A percentile compares a stretch with the other conserved stretches of the same genome.
Evolutionary conservation across 495 filamentous ascomycete genomes (phyloP).

Genomic region (Hypomontagnella submonticulosa): DNA sequence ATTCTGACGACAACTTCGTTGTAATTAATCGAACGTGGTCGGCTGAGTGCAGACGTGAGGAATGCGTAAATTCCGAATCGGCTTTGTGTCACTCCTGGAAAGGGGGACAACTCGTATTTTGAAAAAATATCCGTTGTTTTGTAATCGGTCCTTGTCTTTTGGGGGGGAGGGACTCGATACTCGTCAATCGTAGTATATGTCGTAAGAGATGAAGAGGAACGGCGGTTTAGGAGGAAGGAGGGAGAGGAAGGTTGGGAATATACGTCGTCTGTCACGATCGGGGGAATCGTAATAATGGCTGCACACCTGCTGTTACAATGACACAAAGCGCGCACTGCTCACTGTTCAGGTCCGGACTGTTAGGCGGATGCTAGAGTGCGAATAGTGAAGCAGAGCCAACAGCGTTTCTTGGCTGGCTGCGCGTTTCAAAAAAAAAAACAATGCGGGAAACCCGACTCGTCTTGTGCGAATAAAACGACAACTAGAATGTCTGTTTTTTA

Average conservation of each 20-base stretch:
- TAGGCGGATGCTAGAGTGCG: slow-evolving; percentile 24
- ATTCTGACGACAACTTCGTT: slow-evolving; percentile 31
- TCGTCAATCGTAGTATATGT: slow-evolving; percentile 30
- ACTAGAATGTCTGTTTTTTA: slow-evolving; percentile 15
- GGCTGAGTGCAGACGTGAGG: slow-evolving; percentile 12
- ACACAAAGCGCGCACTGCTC: slow-evolving; percentile 39
- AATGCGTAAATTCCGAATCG: slow-evolving; percentile 26
- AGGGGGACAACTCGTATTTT: slow-evolving; percentile 28
- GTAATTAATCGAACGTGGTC: slow-evolving; percentile 27
- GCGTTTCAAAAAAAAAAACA: slow-evolving; percentile 38
- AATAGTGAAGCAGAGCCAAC: slow-evolving; percentile 22
- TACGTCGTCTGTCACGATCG: slow-evolving; percentile 35
- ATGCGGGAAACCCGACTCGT: slow-evolving; percentile 33
- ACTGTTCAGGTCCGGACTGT: slow-evolving; percentile 31
- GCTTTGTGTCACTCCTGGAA: slow-evolving; percentile 20
- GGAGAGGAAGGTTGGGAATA: slow-evolving; percentile 28
- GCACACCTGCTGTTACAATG: slow-evolving; percentile 32
- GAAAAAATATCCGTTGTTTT: slow-evolving; percentile 30
- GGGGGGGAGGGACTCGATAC: slow-evolving; percentile 31
- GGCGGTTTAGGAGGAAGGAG: slow-evolving; percentile 21
- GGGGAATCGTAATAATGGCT: slow-evolving; percentile 34
- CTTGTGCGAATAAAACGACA: slow-evolving; percentile 5
- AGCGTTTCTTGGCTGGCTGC: slow-evolving; percentile 17
- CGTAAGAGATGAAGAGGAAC: slow-evolving; percentile 22
- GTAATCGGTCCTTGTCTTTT: slow-evolving; percentile 31